A percentile compares a stretch with the other conserved stretches of the same genome.
phyloP scores from a whole-genome alignment of 352 stramenopile genomes.

The Pythium rishiriense region DNA sequence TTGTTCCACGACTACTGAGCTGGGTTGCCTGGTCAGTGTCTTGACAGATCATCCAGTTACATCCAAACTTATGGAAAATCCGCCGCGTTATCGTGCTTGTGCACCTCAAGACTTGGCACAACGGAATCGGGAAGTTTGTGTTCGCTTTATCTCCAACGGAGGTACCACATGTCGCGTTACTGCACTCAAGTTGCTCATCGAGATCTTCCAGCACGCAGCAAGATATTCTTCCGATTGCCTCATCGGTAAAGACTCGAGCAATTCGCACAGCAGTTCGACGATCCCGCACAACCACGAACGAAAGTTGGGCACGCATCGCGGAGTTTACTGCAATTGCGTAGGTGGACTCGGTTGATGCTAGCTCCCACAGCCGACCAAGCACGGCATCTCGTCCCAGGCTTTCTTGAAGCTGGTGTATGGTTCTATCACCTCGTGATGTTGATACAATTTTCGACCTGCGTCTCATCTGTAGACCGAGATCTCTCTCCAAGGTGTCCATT shows the following conservation, averaged over 20 bases:
- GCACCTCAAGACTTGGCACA: conserved; percentile 24
- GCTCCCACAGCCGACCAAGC: conserved; percentile 16
- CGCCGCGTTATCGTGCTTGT: conserved; percentile 8
- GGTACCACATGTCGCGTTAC: neutral
- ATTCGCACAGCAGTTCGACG: conserved; percentile 20
- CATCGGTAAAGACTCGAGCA: conserved; percentile 17
- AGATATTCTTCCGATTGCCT: conserved; percentile 24
- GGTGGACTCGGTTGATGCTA: conserved; percentile 5
- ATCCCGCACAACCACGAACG: conserved; percentile 25
- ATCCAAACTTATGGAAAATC: conserved; percentile 27
- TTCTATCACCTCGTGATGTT: conserved; percentile 1
- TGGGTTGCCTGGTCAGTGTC: conserved; percentile 18
- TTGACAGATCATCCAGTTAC: conserved; percentile 26
- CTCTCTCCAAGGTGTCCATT: conserved; percentile 4
- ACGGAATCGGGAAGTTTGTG: conserved; percentile 5
- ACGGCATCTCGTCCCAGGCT: conserved; percentile 1
- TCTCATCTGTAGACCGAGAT: neutral
- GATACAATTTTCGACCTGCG: neutral
- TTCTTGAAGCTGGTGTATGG: conserved; percentile 2
- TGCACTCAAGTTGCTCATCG: conserved; percentile 3
- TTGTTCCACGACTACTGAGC: neutral
- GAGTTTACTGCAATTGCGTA: conserved; percentile 25
- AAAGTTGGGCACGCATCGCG: conserved; percentile 18
- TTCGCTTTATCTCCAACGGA: neutral
- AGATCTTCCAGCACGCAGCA: conserved; percentile 33